These are phyloP conservation scores for Fusarium verticillioides DNA, from an alignment of 2,329 filamentous ascomycete genomes.

Conservation along the genomic window DNA sequence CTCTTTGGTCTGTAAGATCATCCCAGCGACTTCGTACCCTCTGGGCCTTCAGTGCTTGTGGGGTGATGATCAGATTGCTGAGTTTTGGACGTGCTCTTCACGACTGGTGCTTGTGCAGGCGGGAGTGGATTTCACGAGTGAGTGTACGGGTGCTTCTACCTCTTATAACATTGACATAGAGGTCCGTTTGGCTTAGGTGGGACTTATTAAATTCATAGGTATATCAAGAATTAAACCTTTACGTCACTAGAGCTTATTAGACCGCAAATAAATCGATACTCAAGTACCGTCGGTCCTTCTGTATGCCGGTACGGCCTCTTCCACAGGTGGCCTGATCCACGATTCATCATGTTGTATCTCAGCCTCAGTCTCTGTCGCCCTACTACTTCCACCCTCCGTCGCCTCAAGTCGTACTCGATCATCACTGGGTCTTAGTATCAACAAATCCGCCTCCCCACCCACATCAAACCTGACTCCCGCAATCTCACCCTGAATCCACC, in stretches of 20 bases:
- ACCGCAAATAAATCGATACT: not conserved
- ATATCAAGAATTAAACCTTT: not conserved
- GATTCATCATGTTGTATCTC: not conserved
- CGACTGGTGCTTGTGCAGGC: not conserved
- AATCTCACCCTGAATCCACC: not conserved
- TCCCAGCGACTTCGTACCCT: not conserved
- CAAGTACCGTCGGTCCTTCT: rapidly evolving
- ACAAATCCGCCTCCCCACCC: not conserved
- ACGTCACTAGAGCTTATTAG: not conserved
- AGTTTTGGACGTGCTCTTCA: not conserved
- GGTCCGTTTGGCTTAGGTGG: not conserved
- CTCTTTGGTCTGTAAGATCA: not conserved
- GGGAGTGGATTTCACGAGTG: not conserved
- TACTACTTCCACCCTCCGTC: not conserved
- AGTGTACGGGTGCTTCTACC: not conserved
- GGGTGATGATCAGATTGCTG: not conserved
- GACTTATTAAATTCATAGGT: not conserved
- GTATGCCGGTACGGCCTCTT: not conserved
- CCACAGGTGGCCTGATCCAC: not conserved
- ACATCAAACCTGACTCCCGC: not conserved
- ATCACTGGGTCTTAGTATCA: not conserved
- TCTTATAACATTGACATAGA: not conserved
- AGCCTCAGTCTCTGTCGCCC: not conserved
- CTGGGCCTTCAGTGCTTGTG: not conserved
- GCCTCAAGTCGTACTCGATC: not conserved